Evolutionary conservation across 1,139 yeast genomes (phyloP).

Genomic region (Spathaspora sp.): DNA sequence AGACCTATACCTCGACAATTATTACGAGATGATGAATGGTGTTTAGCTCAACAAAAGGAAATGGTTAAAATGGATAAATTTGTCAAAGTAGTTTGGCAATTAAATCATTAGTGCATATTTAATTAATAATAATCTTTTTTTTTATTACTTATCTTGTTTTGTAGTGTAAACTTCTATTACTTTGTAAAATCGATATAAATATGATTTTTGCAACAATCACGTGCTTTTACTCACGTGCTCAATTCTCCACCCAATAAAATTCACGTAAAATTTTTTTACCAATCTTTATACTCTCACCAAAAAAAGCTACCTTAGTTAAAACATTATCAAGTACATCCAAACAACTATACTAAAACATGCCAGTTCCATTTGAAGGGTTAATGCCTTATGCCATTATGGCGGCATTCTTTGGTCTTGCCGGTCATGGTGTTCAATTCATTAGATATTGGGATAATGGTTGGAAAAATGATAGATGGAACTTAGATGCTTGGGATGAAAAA

Average conservation of each 20-base stretch:
- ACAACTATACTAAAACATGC: constrained; percentile 27
- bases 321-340: too few relatives aligned
- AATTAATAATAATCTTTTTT: background rate
- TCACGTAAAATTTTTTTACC: constrained; percentile 2
- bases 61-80: constrained; percentile 85
- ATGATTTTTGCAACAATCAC: constrained; percentile 1
- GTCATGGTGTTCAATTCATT: constrained; percentile 46
- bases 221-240: background rate
- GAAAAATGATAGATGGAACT: constrained; percentile 49
- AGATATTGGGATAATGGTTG: constrained; percentile 56
- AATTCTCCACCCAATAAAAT: background rate
- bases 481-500: constrained; percentile 47
- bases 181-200: too few relatives aligned
- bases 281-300: background rate
- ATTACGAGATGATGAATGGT: constrained; percentile 36
- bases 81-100: constrained; percentile 75
- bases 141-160: too few relatives aligned
- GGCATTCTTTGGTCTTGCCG: constrained; percentile 50
- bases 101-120: constrained; percentile 9
- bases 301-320: background rate
- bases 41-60: constrained; percentile 13
- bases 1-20: constrained; percentile 93
- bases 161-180: background rate
- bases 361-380: constrained; percentile 52
- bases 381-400: constrained; percentile 51